These are phyloP conservation scores for Pseudogymnoascus sp. DNA, from an alignment of 2,329 filamentous ascomycete genomes.

Conservation along the genomic window DNA sequence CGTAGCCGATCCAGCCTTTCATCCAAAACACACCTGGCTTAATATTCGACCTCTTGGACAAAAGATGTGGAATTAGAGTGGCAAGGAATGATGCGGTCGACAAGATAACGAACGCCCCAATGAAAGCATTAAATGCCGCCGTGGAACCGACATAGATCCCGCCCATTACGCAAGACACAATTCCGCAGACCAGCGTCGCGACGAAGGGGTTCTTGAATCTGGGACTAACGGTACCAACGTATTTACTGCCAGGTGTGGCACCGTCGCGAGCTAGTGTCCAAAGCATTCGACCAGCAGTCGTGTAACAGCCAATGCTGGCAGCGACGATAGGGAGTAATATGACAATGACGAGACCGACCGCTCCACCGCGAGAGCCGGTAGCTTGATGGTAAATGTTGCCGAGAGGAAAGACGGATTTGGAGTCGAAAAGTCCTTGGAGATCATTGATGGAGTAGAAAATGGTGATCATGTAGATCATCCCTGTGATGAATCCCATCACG, in stretches of 20 bases:
- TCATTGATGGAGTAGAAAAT: constrained; percentile 51
- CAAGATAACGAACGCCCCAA: constrained; percentile 52
- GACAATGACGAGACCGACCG: constrained; percentile 46
- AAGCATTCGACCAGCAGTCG: constrained; percentile 54
- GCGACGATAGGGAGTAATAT: constrained; percentile 46
- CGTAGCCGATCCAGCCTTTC: constrained; percentile 39
- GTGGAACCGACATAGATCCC: constrained; percentile 59
- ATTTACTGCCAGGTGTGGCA: constrained; percentile 45
- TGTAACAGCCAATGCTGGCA: constrained; percentile 48
- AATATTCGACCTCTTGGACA: constrained; percentile 39
- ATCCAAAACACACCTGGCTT: constrained; percentile 53
- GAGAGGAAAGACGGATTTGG: constrained; percentile 51
- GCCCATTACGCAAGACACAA: constrained; percentile 49
- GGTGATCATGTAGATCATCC: constrained; percentile 45
- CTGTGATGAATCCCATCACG: constrained; percentile 43
- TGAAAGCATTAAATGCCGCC: constrained; percentile 61
- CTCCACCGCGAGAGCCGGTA: constrained; percentile 43
- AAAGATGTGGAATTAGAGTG: constrained; percentile 52
- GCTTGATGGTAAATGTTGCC: constrained; percentile 59
- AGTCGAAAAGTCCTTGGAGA: constrained; percentile 45
- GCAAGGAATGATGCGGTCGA: constrained; percentile 52
- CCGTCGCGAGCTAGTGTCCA: constrained; percentile 55
- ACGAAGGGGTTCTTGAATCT: constrained; percentile 46
- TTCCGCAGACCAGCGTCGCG: constrained; percentile 44
- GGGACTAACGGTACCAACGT: constrained; percentile 40